Percentiles rank a stretch among this genome's conserved stretches.
These are phyloP conservation scores for Cordyceps javanica DNA, from an alignment of 2,329 filamentous ascomycete species.

Conservation along the genomic window DNA sequence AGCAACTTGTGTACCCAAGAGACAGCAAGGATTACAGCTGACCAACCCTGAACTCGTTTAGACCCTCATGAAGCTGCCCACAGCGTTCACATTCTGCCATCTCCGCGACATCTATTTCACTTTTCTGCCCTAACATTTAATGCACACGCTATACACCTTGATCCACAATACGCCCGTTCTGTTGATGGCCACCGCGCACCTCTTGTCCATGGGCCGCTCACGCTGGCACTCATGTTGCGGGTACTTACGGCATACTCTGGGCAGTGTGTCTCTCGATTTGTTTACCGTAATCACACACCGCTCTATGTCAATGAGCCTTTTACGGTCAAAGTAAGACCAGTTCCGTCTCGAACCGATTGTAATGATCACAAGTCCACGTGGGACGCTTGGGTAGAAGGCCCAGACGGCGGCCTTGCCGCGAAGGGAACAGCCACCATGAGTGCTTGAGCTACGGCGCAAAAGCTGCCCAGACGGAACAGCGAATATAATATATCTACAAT, in stretches of 20 bases:
- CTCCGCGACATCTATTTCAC: slow-evolving; percentile 70
- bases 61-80: slow-evolving; percentile 31
- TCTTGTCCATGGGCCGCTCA: slow-evolving; percentile 83
- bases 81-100: slow-evolving; percentile 55
- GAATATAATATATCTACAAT: background rate
- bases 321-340: slow-evolving; percentile 57
- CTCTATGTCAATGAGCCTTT: slow-evolving; percentile 69
- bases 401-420: slow-evolving; percentile 56
- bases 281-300: slow-evolving; percentile 78
- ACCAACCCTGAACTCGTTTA: slow-evolving; percentile 14
- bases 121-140: slow-evolving; percentile 92
- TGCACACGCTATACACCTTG: slow-evolving; percentile 84
- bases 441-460: background rate
- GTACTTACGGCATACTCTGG: slow-evolving; percentile 38
- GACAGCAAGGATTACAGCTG: background rate
- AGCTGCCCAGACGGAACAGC: background rate
- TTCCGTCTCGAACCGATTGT: slow-evolving; percentile 17
- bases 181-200: slow-evolving; percentile 69
- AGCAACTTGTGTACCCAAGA: background rate
- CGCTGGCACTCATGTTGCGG: slow-evolving; percentile 68
- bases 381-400: slow-evolving; percentile 61
- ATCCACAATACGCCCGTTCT: slow-evolving; percentile 60
- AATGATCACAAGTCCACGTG: slow-evolving; percentile 35
- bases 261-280: slow-evolving; percentile 47
- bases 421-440: slow-evolving; percentile 42